Conservation (phyloP, 768 basidiomycete species). For the Tylopilus sp. region DNA sequence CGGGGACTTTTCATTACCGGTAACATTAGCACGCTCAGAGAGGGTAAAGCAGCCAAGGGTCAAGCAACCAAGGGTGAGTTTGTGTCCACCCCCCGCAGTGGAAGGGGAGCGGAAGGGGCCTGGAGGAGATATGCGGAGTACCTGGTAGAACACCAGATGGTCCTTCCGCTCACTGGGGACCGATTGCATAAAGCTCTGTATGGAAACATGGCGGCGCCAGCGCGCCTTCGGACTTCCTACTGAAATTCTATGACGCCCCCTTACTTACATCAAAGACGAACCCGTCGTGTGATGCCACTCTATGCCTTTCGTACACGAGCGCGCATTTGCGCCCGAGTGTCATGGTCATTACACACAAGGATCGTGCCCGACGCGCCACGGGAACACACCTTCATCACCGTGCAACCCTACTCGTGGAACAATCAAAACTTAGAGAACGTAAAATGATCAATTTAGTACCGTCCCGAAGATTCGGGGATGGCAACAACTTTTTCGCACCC, state of each 20-base stretch:
- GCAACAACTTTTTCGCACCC: too few relatives aligned
- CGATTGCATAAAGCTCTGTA: slow-evolving; percentile 37
- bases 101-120: slow-evolving; percentile 47
- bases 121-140: slow-evolving; percentile 64
- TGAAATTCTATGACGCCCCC: background rate
- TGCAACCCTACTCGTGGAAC: slow-evolving; percentile 18
- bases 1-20: slow-evolving; percentile 82
- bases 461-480: background rate
- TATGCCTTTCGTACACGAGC: slow-evolving; percentile 1
- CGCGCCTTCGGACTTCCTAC: slow-evolving; percentile 2
- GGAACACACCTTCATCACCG: background rate
- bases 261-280: slow-evolving; percentile 12
- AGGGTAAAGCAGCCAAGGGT: slow-evolving; percentile 38
- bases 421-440: slow-evolving; percentile 6
- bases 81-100: slow-evolving; percentile 21
- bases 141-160: slow-evolving; percentile 48
- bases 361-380: background rate
- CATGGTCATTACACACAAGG: slow-evolving; percentile 2
- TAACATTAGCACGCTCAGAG: slow-evolving; percentile 60
- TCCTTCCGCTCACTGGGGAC: slow-evolving; percentile 45
- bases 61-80: slow-evolving; percentile 9
- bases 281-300: background rate
- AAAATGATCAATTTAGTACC: background rate
- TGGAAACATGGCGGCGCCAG: slow-evolving; percentile 18
- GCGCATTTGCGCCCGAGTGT: background rate